Evolutionary conservation across 2,329 filamentous ascomycete genomes (phyloP).

Genomic region (Fusarium sp.): DNA sequence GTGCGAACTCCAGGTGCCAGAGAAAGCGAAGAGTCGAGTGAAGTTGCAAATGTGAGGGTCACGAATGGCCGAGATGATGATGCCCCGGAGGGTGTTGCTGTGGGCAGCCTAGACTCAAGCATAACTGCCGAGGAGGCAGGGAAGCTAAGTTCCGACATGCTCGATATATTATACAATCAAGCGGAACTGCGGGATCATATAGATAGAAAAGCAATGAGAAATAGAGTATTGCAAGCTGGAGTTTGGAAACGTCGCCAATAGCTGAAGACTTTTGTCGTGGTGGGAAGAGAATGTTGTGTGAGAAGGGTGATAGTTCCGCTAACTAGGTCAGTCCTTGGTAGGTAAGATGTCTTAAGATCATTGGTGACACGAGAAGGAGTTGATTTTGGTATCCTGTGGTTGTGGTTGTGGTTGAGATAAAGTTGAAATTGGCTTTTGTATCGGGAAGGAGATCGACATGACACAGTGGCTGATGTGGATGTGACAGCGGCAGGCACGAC

Average conservation of each 20-base stretch:
- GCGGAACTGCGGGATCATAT: background rate
- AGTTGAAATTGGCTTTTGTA: conserved; percentile 39
- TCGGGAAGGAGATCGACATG: conserved; percentile 17
- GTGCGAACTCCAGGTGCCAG: conserved; percentile 85
- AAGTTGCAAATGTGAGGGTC: conserved; percentile 91
- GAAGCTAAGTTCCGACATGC: conserved; percentile 56
- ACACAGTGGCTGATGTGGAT: conserved; percentile 15
- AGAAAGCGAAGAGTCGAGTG: conserved; percentile 85
- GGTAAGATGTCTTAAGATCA: too few species aligned
- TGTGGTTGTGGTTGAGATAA: conserved; percentile 14
- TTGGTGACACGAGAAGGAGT: too few species aligned
- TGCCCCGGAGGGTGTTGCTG: background rate
- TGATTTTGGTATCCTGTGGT: background rate
- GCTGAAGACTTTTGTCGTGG: background rate
- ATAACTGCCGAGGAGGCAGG: conserved; percentile 50
- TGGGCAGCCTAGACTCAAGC: conserved; percentile 54
- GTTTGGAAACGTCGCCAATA: background rate
- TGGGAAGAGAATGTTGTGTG: background rate
- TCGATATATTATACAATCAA: background rate
- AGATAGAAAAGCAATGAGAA: background rate
- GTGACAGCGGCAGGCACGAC: conserved; percentile 23
- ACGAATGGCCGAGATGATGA: conserved; percentile 62
- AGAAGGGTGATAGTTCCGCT: too few species aligned
- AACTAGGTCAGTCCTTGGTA: too few species aligned
- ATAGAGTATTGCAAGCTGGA: background rate